Conservation (phyloP, 805 yeast species). For the Wickerhamiella dianesei region DNA sequence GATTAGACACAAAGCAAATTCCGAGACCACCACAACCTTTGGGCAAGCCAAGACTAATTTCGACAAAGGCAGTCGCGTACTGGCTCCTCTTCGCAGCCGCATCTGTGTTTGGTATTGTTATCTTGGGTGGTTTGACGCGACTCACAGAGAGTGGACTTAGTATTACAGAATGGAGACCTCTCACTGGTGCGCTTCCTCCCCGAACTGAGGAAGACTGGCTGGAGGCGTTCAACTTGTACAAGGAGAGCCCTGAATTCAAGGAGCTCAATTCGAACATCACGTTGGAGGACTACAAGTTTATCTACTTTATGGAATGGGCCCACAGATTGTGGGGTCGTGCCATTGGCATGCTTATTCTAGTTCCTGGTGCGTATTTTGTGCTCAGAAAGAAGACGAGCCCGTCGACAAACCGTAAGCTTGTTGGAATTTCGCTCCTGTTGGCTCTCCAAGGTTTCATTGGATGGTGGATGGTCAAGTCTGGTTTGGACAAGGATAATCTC, state of each 20-base stretch:
- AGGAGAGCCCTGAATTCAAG: constrained; percentile 80
- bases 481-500: constrained; percentile 68
- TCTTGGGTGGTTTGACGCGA: constrained; percentile 92
- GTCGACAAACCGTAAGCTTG: constrained; percentile 50
- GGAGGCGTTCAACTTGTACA: constrained; percentile 65
- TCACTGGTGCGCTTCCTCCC: constrained; percentile 91
- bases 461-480: constrained; percentile 99
- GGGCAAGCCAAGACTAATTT: constrained; percentile 24
- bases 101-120: constrained; percentile 85
- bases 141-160: constrained; percentile 91
- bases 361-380: constrained; percentile 79
- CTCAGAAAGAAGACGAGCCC: constrained; percentile 49
- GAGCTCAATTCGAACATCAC: constrained; percentile 79
- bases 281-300: constrained; percentile 85
- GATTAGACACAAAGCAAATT: background rate
- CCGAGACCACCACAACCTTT: constrained; percentile 1
- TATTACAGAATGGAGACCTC: constrained; percentile 97
- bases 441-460: constrained; percentile 95
- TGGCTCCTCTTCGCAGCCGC: constrained; percentile 82
- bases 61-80: constrained; percentile 58
- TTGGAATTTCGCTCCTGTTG: constrained; percentile 60
- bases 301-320: constrained; percentile 95
- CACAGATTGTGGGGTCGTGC: constrained; percentile 87
- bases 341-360: constrained; percentile 68
- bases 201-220: constrained; percentile 70